Percentiles rank a stretch among this genome's conserved stretches.
These are phyloP conservation scores for Mortierella sp. DNA, from an alignment of 371 early-diverging fungal genomes.

Conservation along the genomic window DNA sequence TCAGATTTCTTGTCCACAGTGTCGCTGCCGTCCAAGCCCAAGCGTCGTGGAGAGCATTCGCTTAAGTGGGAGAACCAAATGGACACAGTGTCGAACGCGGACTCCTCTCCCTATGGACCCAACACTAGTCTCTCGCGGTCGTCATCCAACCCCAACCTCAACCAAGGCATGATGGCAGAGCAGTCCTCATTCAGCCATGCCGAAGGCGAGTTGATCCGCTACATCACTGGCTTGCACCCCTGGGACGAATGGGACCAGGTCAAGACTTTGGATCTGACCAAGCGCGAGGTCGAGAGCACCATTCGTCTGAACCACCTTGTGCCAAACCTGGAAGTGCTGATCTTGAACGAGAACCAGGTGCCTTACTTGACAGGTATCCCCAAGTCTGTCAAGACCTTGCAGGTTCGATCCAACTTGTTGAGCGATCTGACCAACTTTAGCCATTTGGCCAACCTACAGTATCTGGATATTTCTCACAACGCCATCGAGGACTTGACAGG, in stretches of 20 bases:
- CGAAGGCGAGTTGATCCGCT: slow-evolving; percentile 21
- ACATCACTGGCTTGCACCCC: slow-evolving; percentile 34
- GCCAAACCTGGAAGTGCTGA: slow-evolving; percentile 36
- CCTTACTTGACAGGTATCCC: slow-evolving; percentile 46
- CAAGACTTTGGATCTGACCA: slow-evolving; percentile 41
- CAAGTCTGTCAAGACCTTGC: slow-evolving; percentile 44
- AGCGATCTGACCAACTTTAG: slow-evolving; percentile 59
- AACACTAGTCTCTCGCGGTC: slow-evolving; percentile 18
- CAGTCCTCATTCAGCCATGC: slow-evolving; percentile 42
- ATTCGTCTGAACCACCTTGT: slow-evolving; percentile 31
- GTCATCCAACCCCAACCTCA: background rate
- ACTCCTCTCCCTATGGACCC: slow-evolving; percentile 20
- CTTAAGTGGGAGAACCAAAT: slow-evolving; percentile 49
- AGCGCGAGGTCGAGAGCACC: slow-evolving; percentile 43
- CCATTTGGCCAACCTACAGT: slow-evolving; percentile 60
- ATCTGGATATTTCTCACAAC: slow-evolving; percentile 66
- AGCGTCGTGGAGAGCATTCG: slow-evolving; percentile 36
- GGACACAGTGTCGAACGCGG: slow-evolving; percentile 25
- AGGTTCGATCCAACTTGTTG: slow-evolving; percentile 47
- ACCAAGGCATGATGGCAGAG: slow-evolving; percentile 31
- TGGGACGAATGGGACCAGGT: slow-evolving; percentile 52
- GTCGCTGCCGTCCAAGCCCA: slow-evolving; percentile 34
- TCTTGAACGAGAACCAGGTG: slow-evolving; percentile 49
- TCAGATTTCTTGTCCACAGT: slow-evolving; percentile 24
- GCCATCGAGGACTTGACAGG: slow-evolving; percentile 60